Base-by-base conservation (phyloP, 805 yeast species). In the Yamadazyma scolyti region DNA sequence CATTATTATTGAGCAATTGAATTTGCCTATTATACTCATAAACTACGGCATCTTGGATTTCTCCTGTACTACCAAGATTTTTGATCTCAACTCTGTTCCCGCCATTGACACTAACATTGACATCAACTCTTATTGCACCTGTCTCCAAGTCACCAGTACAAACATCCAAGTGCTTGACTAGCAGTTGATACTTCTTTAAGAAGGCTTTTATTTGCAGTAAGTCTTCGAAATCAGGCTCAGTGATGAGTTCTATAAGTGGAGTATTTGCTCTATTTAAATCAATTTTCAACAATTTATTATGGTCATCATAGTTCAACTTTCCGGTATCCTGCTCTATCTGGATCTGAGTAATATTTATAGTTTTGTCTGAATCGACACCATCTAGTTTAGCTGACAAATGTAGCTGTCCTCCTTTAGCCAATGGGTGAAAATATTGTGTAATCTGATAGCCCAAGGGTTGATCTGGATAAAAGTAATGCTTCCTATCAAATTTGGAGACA, bases 261-360 rank as follows among this genome's bases (percentile, higher is more conserved):
- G 79, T 77, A 54, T 87, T 85, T 7, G 90, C 73, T 49, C 98
- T 69, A 52, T 93, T 93, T 35, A 80, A 69, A 56, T 93, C 97
- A 12, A 90, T 71, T 27, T 73, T 58, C 30, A 52, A 44, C n/a
- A 52, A 44, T 6, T 61, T 58, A 11, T 62, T 65, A 17, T 61
- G 56, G 13, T 46, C 47, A 30, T 62, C 61, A 53, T 86, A 81
- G 11, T 71, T 62, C 1, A 90, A 74, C 47, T 86, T 80, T 2
- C 95, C 97, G 0, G 97, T 90, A 50, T 90, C 98, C 56, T 93
- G 98, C 52, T 93, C 98, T 14, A 93, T 59, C 52, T 93, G 98
- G 23, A 93, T 58, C 56, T 90, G 97, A 33, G 73, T 77, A 16
- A 93, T 77, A 2, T 73, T 56, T 6, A 88, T 82, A 5, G 39